Conservation (phyloP, 2,329 filamentous ascomycete species). For the Sporothrix phasma region DNA sequence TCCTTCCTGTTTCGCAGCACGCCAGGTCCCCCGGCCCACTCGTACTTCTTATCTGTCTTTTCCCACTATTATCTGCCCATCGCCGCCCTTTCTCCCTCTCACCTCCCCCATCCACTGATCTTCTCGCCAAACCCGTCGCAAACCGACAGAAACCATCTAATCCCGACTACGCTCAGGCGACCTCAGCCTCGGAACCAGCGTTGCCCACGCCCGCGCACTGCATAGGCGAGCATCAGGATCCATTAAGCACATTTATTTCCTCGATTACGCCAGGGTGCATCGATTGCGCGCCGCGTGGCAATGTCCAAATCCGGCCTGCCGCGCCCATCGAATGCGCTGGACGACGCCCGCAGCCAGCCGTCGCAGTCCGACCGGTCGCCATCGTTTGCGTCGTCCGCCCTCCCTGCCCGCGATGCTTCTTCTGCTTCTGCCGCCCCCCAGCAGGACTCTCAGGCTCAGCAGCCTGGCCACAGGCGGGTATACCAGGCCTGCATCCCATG, state of each 20-base stretch:
- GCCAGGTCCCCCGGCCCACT: background rate
- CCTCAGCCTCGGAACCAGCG: background rate
- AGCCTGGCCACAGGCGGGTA: conserved; percentile 42
- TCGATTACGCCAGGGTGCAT: background rate
- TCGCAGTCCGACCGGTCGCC: conserved; percentile 15
- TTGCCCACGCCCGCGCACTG: background rate
- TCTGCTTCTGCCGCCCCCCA: conserved; percentile 16
- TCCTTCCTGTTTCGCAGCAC: background rate
- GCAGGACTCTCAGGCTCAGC: conserved; percentile 6
- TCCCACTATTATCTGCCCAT: conserved; percentile 7
- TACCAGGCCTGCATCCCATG: conserved; percentile 56
- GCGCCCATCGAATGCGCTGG: conserved; percentile 11
- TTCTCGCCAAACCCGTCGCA: conserved; percentile 22
- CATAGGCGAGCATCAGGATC: background rate
- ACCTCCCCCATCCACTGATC: conserved; percentile 3
- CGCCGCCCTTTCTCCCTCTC: background rate
- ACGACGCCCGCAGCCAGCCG: conserved; percentile 10
- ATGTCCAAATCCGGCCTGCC: conserved; percentile 23
- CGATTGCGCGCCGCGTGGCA: conserved; percentile 13
- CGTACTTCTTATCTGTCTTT: background rate
- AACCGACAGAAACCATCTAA: conserved; percentile 22
- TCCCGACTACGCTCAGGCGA: conserved; percentile 13
- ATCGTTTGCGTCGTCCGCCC: conserved; percentile 15
- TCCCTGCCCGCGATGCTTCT: conserved; percentile 11
- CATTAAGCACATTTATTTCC: conserved; percentile 4